Conservation (phyloP, 441 rosid species). For the Euphorbia neoarborescens region DNA sequence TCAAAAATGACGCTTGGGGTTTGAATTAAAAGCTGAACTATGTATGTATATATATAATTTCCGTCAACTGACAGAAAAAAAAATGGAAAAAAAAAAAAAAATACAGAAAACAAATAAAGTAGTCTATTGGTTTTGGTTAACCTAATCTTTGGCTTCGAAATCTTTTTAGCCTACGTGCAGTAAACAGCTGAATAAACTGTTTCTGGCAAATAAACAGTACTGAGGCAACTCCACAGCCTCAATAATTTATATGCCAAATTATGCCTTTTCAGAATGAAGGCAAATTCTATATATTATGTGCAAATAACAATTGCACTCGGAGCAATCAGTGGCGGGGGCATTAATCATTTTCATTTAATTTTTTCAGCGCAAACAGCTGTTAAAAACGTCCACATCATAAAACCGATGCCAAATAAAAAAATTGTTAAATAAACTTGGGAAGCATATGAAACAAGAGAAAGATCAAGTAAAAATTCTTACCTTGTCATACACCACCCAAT, state of each 20-base stretch:
- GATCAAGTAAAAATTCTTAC: slow-evolving; percentile 30
- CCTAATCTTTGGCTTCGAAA: neutral
- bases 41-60: neutral
- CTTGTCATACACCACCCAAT: slow-evolving; percentile 86
- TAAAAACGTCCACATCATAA: neutral
- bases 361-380: neutral
- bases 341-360: neutral
- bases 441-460: neutral
- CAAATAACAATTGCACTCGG: neutral
- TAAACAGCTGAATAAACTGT: neutral
- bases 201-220: neutral
- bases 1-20: too few species aligned
- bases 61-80: neutral
- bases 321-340: neutral
- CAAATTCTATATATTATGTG: neutral
- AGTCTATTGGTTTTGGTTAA: neutral
- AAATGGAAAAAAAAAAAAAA: neutral
- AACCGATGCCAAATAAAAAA: neutral
- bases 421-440: neutral
- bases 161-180: neutral
- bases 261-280: neutral
- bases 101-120: neutral
- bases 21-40: neutral
- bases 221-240: neutral
- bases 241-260: neutral